Base-by-base conservation (phyloP, 805 yeast species). In the Geotrichum ghanense region DNA sequence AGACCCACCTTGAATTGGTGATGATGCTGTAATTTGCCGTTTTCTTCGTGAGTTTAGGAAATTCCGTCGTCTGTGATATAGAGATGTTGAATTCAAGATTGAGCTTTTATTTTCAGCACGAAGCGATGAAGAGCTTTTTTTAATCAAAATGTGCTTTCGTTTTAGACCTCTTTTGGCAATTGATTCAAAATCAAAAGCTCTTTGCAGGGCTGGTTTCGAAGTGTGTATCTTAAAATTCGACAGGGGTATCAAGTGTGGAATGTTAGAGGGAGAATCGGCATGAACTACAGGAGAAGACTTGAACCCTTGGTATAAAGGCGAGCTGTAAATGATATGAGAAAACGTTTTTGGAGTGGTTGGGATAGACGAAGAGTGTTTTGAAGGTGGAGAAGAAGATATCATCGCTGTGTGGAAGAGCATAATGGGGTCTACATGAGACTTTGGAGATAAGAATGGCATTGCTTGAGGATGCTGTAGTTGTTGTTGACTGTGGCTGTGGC, bases 261-360 rank as follows among this genome's bases (percentile, higher is more conserved):
- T 39, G n/a, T 22, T 39, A 9, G 42, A 39, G 16, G 42, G 42
- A 12, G 23, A 20, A 17, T 39, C 16, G 6, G 25, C 42, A 35
- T 10, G 35, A n/a, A 12, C 24, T 26, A 49, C 50, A 16, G 55
- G 55, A 20, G 53, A 46, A n/a, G 52, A 46, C 14, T 31, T 45
- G 43, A 46, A 52, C 42, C 55, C 54, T 20, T 45, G 49, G 42
- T 52, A 51, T 21, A 52, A 52, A 3, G 55, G 55, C 22, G 56
- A 53, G 14, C 56, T 53, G 23, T 45, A 48, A 40, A 53, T 47
- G 44, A 53, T 48, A 31, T 48, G 35, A 19, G 53, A 50, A 43
- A 52, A 52, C 27, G 55, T 47, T 23, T 52, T 51, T 22, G 53
- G 54, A 9, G 51, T 48, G 35, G 21, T 24, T 10, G 53, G 53